These are phyloP conservation scores for Magnusiomyces tetraspermus DNA, from an alignment of 1,139 yeast genomes.

Conservation along the genomic window DNA sequence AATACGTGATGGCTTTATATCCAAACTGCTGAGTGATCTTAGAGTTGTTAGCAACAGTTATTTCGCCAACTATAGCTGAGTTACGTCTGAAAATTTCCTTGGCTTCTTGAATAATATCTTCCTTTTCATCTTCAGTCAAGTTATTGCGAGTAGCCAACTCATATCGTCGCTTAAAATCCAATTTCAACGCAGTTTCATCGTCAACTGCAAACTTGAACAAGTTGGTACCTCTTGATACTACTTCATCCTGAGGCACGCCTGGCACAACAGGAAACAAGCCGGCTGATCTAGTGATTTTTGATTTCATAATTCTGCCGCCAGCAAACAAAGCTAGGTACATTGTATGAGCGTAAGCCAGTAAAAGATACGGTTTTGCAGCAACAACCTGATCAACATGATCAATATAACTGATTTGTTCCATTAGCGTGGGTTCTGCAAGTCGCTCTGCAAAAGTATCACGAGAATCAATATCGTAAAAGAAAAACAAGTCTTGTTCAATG, in stretches of 20 bases:
- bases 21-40: slow-evolving; percentile 49
- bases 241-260: slow-evolving; percentile 53
- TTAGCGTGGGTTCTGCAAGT: slow-evolving; percentile 48
- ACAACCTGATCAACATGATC: slow-evolving; percentile 50
- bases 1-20: slow-evolving; percentile 46
- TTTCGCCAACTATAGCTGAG: slow-evolving; percentile 50
- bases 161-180: slow-evolving; percentile 61
- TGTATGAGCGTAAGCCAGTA: slow-evolving; percentile 79
- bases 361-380: slow-evolving; percentile 54
- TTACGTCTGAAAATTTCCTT: slow-evolving; percentile 57
- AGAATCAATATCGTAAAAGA: slow-evolving; percentile 49
- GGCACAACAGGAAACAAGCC: slow-evolving; percentile 68
- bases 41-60: slow-evolving; percentile 49
- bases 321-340: slow-evolving; percentile 81
- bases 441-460: slow-evolving; percentile 31
- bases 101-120: slow-evolving; percentile 60
- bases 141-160: slow-evolving; percentile 64
- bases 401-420: slow-evolving; percentile 52
- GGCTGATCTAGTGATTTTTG: slow-evolving; percentile 54
- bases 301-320: slow-evolving; percentile 69
- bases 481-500: slow-evolving; percentile 53
- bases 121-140: slow-evolving; percentile 60
- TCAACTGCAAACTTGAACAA: slow-evolving; percentile 57
- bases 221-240: slow-evolving; percentile 54
- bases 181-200: slow-evolving; percentile 56